These are phyloP conservation scores for Ceratobasidium sp. DNA, from an alignment of 1,284 basidiomycete species.

Conservation along the genomic window DNA sequence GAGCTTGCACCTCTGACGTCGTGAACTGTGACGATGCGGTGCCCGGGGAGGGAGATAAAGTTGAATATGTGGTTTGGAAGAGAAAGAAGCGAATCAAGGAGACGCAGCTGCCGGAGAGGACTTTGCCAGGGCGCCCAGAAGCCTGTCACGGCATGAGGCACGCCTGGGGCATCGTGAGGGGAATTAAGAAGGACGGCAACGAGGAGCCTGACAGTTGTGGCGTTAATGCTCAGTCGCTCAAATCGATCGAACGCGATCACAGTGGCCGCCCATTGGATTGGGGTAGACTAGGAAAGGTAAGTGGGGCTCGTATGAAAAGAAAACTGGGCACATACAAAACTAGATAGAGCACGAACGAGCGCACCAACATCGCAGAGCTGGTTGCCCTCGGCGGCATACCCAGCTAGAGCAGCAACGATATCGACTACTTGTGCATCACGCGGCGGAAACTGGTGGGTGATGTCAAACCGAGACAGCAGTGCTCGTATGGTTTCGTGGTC, in stretches of 20 bases:
- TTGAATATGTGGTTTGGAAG: slow-evolving; percentile 92
- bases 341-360: slow-evolving; percentile 76
- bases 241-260: slow-evolving; percentile 83
- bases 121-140: slow-evolving; percentile 91
- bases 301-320: slow-evolving; percentile 43
- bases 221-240: slow-evolving; percentile 84
- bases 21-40: slow-evolving; percentile 85
- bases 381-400: slow-evolving; percentile 77
- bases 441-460: slow-evolving; percentile 77
- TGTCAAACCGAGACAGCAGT: slow-evolving; percentile 77
- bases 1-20: slow-evolving; percentile 86
- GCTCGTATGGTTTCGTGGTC: slow-evolving; percentile 78
- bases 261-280: slow-evolving; percentile 82
- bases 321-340: slow-evolving; percentile 68
- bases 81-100: slow-evolving; percentile 89
- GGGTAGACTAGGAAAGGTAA: slow-evolving; percentile 56
- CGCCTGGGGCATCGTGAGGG: slow-evolving; percentile 71
- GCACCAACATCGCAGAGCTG: slow-evolving; percentile 81
- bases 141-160: slow-evolving; percentile 78
- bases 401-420: slow-evolving; percentile 73
- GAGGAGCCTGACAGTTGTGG: slow-evolving; percentile 82
- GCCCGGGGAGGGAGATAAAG: slow-evolving; percentile 86
- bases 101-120: slow-evolving; percentile 85
- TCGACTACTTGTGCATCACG: slow-evolving; percentile 77
- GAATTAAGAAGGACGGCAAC: slow-evolving; percentile 83